A percentile compares a stretch with the other conserved stretches of the same genome.
These are phyloP conservation scores for Pythium pyrilobum DNA, from an alignment of 352 stramenopile species.

Conservation along the genomic window DNA sequence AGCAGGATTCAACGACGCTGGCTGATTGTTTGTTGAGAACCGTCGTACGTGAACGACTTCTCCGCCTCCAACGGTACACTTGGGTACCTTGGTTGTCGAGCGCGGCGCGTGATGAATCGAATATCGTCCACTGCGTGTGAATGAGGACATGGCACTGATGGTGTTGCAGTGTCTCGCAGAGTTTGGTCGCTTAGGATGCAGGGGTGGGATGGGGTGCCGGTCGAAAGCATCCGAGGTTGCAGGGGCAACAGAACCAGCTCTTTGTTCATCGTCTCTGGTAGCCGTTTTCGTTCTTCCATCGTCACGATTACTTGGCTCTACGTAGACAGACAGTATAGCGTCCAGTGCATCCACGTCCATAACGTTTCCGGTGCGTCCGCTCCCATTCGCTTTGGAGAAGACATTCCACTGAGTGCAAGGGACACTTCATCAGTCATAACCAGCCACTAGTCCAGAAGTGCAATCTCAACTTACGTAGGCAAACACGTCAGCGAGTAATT, in stretches of 20 bases:
- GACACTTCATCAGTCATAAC: background rate
- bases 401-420: conserved; percentile 29
- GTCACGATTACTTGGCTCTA: conserved; percentile 7
- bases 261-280: too few relatives aligned
- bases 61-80: too few relatives aligned
- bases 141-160: too few relatives aligned
- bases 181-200: too few relatives aligned
- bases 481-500: conserved; percentile 29
- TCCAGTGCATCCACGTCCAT: conserved; percentile 69
- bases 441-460: background rate
- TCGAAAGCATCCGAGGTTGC: background rate
- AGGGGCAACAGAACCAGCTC: background rate
- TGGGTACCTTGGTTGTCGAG: too few relatives aligned
- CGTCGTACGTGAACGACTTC: too few relatives aligned
- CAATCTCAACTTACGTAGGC: conserved; percentile 42
- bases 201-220: too few relatives aligned
- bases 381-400: conserved; percentile 25
- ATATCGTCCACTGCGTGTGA: too few relatives aligned
- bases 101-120: too few relatives aligned
- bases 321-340: conserved; percentile 32
- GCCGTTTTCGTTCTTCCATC: background rate
- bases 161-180: too few relatives aligned
- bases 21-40: too few relatives aligned
- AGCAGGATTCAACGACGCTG: too few relatives aligned
- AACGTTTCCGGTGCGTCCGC: conserved; percentile 3